These are phyloP conservation scores for Cryptococcus depauperatus DNA, from an alignment of 1,284 basidiomycete genomes.

Conservation along the genomic window DNA sequence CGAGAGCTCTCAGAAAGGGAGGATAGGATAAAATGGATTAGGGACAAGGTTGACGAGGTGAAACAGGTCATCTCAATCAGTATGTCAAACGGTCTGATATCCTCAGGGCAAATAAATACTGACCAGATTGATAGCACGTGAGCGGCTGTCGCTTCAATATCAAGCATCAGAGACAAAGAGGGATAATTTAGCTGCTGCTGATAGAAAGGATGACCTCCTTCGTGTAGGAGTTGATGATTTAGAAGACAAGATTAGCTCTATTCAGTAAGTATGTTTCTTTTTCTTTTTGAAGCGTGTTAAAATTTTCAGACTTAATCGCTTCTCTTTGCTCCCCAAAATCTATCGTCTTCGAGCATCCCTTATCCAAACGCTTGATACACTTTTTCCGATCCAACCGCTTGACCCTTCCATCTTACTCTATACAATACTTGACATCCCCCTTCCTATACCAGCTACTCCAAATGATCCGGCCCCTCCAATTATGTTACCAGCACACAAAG, in stretches of 20 bases:
- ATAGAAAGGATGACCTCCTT: constrained; percentile 21
- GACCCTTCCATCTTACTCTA: constrained; percentile 74
- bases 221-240: constrained; percentile 17
- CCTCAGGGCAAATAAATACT: background rate
- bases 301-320: constrained; percentile 26
- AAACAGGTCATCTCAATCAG: constrained; percentile 19
- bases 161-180: constrained; percentile 22
- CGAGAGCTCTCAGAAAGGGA: constrained; percentile 41
- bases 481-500: constrained; percentile 51
- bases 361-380: constrained; percentile 63
- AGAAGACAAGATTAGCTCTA: constrained; percentile 15
- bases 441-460: constrained; percentile 68
- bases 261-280: constrained; percentile 24
- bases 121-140: constrained; percentile 16
- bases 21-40: constrained; percentile 17
- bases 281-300: too few species aligned
- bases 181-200: constrained; percentile 21
- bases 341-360: constrained; percentile 58
- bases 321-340: constrained; percentile 50
- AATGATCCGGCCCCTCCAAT: constrained; percentile 81
- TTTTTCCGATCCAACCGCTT: constrained; percentile 81
- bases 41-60: constrained; percentile 9
- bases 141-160: constrained; percentile 21
- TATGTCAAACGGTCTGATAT: constrained; percentile 9
- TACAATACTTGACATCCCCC: constrained; percentile 68